Percentiles rank a stretch among this genome's conserved stretches.
phyloP scores from a whole-genome alignment of 1,284 basidiomycete genomes.

The Ceratobasidium sp. region DNA sequence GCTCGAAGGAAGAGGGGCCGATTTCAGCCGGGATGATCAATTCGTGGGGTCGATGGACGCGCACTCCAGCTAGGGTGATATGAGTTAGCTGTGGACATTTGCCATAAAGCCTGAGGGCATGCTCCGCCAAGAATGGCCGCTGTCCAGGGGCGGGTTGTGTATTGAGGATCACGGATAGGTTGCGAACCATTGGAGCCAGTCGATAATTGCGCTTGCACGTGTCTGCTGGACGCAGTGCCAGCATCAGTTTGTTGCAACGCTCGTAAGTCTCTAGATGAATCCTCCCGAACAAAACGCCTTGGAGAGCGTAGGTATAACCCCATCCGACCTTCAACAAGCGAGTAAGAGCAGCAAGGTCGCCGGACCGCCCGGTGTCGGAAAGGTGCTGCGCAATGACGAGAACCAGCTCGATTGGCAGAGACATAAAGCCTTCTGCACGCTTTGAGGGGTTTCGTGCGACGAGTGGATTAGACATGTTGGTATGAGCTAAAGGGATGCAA shows the following conservation, averaged over 20 bases:
- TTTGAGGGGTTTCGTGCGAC: too few species aligned
- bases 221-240: background rate
- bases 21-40: background rate
- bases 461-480: too few species aligned
- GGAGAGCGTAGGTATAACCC: background rate
- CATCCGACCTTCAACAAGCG: background rate
- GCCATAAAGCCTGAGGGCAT: constrained; percentile 5
- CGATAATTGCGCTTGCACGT: background rate
- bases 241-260: background rate
- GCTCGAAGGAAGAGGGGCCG: background rate
- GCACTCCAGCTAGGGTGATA: background rate
- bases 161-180: constrained; percentile 7
- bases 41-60: background rate
- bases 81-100: constrained; percentile 3
- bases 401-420: constrained; percentile 42
- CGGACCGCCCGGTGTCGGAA: constrained; percentile 43
- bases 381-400: constrained; percentile 47
- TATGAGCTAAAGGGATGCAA: too few species aligned
- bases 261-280: constrained; percentile 4
- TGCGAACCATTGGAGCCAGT: constrained; percentile 26
- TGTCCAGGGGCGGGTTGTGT: background rate
- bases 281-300: background rate
- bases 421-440: background rate
- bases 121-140: background rate
- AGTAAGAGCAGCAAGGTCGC: constrained; percentile 8